Percentiles rank a stretch among this genome's conserved stretches.
phyloP scores from a whole-genome alignment of 192 early-diverging fungal species.

The Haplosporangium gracile region DNA sequence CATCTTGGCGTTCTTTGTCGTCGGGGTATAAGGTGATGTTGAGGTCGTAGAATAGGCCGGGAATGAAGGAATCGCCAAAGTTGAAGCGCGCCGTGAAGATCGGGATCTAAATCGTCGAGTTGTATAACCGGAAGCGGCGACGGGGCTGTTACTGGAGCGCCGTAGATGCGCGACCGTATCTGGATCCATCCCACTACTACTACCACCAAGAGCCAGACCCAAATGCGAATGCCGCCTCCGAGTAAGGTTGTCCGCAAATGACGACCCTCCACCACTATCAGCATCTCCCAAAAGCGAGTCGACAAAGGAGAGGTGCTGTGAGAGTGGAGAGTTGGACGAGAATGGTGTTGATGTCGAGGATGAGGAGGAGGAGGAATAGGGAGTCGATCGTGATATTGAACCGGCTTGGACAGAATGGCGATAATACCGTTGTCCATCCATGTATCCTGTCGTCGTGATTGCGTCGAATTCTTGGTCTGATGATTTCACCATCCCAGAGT shows the following conservation, averaged over 20 bases:
- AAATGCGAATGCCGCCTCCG: not conserved
- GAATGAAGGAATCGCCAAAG: not conserved
- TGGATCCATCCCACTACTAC: not conserved
- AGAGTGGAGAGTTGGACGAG: not conserved
- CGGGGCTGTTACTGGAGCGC: not conserved
- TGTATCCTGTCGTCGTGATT: not conserved
- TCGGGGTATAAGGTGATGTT: not conserved
- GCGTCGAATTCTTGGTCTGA: not conserved
- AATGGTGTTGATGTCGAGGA: slow-evolving; percentile 3
- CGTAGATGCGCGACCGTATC: not conserved
- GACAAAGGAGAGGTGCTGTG: not conserved
- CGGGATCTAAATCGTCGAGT: not conserved
- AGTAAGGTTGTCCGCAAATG: not conserved
- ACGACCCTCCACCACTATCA: not conserved
- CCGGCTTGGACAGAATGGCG: not conserved
- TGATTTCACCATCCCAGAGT: not conserved
- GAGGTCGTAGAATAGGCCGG: not conserved
- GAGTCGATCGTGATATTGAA: not conserved
- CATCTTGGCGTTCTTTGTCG: not conserved
- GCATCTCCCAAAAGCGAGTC: not conserved
- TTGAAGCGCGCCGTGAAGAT: not conserved
- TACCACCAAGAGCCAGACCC: not conserved
- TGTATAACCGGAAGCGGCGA: not conserved
- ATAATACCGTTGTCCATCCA: not conserved
- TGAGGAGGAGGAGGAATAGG: not conserved